Evolutionary conservation across 2,329 filamentous ascomycete species (phyloP), one percentile per base, ranked within the genome.

Genomic region (Colletotrichum truncatum): DNA sequence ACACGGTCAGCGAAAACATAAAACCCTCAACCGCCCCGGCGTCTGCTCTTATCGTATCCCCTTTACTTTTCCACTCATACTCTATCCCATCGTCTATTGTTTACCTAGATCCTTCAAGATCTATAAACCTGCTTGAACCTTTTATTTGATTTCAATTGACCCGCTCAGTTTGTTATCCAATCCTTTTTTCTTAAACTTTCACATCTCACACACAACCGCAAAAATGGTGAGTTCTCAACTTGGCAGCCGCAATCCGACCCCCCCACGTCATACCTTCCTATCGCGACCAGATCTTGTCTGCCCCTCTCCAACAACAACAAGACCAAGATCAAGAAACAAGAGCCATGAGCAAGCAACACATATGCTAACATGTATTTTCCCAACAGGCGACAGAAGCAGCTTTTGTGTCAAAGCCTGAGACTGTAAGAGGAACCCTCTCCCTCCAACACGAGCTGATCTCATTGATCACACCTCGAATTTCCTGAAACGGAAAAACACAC

Each of bases 351-450:
- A n/a, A n/a, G n/a, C n/a, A n/a, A n/a, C n/a, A 11, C 26, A 49
- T 32, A 2, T 12, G 57, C 71, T 72, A 68, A 72, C 58, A 59
- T 38, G 48, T 21, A 6, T 39, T 46, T 60, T 25, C 32, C 18
- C 28, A 32, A 26, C 55, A 75, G 74, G 73, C 75, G 65, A 70
- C 68, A 62, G 71, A 71, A 56, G 69, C 72, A 62, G 66, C 72
- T 57, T 68, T 74, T 45, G 66, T 69, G 57, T 76, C 75, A 64
- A 70, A 68, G 67, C 73, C 73, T 61, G 77, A 78, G 54, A 79
- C 73, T 69, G 76, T 78, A 73, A 69, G 75, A 63, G 11, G n/a
- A n/a, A n/a, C n/a, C n/a, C n/a, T n/a, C n/a, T n/a, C n/a, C 25
- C 39, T 18, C 61, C 51, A 18, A 38, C 4, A 16, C 14, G 16